phyloP scores from a whole-genome alignment of 257 asterid genomes.

The Solanum pimpinellifolium region DNA sequence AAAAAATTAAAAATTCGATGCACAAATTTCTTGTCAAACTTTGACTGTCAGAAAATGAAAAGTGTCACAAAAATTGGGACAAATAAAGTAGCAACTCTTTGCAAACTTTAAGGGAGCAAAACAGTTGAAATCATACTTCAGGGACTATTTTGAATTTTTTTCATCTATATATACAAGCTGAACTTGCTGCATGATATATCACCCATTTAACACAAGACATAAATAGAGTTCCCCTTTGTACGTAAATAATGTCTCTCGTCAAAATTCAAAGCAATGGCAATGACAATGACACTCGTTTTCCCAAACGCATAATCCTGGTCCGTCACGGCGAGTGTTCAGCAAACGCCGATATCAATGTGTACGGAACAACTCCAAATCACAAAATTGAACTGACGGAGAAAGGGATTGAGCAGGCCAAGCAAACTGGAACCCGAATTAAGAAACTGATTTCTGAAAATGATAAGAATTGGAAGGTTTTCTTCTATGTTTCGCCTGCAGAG shows the following conservation, averaged over 20 bases:
- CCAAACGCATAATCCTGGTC: constrained; percentile 22
- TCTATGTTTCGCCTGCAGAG: constrained; percentile 37
- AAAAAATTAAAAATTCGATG: too few species aligned
- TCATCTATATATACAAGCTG: not conserved
- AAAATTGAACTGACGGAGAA: constrained; percentile 5
- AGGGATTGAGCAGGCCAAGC: constrained; percentile 13
- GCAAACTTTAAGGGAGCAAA: not conserved
- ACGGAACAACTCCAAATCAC: constrained; percentile 5
- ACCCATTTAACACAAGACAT: not conserved
- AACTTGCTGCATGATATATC: not conserved
- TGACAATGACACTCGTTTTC: not conserved
- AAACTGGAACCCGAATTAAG: constrained; percentile 6
- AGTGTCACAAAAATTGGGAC: too few species aligned
- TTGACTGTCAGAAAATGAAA: too few species aligned
- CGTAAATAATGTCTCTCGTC: not conserved
- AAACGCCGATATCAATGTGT: constrained; percentile 3
- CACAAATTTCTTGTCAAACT: too few species aligned
- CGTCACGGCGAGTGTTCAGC: constrained; percentile 24
- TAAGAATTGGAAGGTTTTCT: constrained; percentile 8
- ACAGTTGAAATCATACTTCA: not conserved
- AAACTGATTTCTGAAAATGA: constrained; percentile 2
- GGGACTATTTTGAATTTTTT: not conserved
- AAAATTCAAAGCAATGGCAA: not conserved
- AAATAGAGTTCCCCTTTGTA: not conserved
- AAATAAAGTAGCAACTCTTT: too few species aligned